Evolutionary conservation across 148 eudicot genomes (phyloP).

Genomic region (Diospyros kaki): DNA sequence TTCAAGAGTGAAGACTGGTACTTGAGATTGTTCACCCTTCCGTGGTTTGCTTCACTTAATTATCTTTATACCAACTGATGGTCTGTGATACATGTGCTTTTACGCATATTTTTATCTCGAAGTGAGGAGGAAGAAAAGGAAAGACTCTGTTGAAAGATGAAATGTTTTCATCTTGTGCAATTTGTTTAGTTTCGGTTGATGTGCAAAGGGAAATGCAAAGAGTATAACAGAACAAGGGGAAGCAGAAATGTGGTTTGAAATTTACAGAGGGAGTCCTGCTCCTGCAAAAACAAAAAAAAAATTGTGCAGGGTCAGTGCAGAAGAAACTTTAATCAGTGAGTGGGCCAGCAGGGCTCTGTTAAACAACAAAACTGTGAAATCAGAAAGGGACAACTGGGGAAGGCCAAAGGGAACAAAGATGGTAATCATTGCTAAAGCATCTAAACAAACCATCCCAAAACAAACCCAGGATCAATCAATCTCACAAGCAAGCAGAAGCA

Average conservation of each 20-base stretch:
- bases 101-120: not conserved
- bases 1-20: too few relatives aligned
- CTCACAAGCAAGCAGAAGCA: constrained; percentile 10
- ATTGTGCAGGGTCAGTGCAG: constrained; percentile 22
- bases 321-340: constrained; percentile 33
- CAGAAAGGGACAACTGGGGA: constrained; percentile 47
- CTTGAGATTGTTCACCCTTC: too few relatives aligned
- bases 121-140: not conserved
- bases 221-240: not conserved
- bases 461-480: constrained; percentile 26
- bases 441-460: constrained; percentile 19
- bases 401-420: constrained; percentile 45
- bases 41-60: too few relatives aligned
- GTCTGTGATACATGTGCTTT: too few relatives aligned
- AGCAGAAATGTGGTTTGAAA: constrained; percentile 11
- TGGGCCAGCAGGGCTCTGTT: constrained; percentile 14
- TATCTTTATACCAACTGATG: too few relatives aligned
- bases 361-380: constrained; percentile 15
- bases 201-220: not conserved
- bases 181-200: not conserved
- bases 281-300: not conserved
- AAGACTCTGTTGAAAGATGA: not conserved
- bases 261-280: not conserved
- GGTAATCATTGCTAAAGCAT: constrained; percentile 45
- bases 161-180: not conserved